Evolutionary conservation across 176 grass and related monocot species (phyloP).

Genomic region (Zoysia pacifica): DNA sequence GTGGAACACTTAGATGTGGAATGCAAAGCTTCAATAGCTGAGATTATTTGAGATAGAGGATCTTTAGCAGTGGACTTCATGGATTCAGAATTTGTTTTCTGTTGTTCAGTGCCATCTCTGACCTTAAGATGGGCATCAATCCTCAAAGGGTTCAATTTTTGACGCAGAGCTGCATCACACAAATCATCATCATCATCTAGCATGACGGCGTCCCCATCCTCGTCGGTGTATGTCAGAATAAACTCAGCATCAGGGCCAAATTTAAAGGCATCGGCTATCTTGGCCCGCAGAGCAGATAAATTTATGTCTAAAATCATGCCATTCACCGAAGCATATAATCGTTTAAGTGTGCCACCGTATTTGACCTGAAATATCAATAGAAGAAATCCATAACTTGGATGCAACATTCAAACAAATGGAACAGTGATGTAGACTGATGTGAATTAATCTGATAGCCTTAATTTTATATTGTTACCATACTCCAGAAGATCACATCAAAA

Average conservation of each 20-base stretch:
- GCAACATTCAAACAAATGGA: background rate
- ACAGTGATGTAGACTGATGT: background rate
- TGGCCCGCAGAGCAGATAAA: slow-evolving; percentile 56
- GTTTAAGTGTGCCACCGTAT: slow-evolving; percentile 76
- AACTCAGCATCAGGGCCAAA: slow-evolving; percentile 58
- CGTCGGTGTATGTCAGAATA: slow-evolving; percentile 73
- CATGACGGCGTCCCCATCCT: slow-evolving; percentile 80
- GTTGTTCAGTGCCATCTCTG: slow-evolving; percentile 16
- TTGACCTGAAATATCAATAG: slow-evolving; percentile 62
- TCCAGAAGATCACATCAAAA: slow-evolving; percentile 6
- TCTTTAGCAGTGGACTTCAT: slow-evolving; percentile 21
- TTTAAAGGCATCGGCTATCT: slow-evolving; percentile 74
- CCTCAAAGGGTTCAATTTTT: slow-evolving; percentile 86
- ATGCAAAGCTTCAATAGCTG: slow-evolving; percentile 65
- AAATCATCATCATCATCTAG: slow-evolving; percentile 85
- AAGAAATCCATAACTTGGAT: background rate
- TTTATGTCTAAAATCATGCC: slow-evolving; percentile 42
- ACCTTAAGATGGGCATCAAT: slow-evolving; percentile 76
- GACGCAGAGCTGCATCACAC: slow-evolving; percentile 74
- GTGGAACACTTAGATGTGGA: slow-evolving; percentile 40
- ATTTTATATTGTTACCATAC: background rate
- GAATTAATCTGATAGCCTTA: background rate
- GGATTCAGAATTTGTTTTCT: slow-evolving; percentile 24
- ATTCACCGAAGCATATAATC: slow-evolving; percentile 57
- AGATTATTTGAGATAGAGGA: slow-evolving; percentile 39